These are phyloP conservation scores for Verticillium tricorpus DNA, from an alignment of 2,329 filamentous ascomycete genomes.

Conservation along the genomic window DNA sequence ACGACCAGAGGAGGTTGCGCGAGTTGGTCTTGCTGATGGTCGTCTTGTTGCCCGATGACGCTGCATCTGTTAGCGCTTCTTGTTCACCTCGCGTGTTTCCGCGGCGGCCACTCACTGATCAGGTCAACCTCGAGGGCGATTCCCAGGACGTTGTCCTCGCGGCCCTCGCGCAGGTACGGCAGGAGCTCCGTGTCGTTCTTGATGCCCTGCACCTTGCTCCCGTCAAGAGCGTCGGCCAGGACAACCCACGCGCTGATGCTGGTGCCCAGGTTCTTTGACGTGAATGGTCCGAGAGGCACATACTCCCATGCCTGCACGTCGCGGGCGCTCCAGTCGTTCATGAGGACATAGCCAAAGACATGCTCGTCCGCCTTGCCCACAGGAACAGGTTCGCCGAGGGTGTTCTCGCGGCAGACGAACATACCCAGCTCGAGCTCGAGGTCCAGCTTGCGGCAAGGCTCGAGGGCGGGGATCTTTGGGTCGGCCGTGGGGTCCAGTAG, in stretches of 20 bases:
- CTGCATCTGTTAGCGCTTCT: constrained; percentile 16
- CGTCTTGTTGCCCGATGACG: constrained; percentile 23
- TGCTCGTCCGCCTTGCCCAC: constrained; percentile 65
- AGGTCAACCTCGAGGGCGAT: constrained; percentile 34
- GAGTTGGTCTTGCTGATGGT: constrained; percentile 21
- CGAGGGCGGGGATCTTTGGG: constrained; percentile 54
- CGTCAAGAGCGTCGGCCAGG: constrained; percentile 51
- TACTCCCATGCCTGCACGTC: constrained; percentile 62
- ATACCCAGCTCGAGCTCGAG: constrained; percentile 76
- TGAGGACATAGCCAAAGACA: constrained; percentile 65
- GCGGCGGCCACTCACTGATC: constrained; percentile 27
- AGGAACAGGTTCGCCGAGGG: constrained; percentile 61
- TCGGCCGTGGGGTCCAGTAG: constrained; percentile 40
- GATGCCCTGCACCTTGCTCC: constrained; percentile 15
- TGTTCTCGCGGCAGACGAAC: constrained; percentile 64
- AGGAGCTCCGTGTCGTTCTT: constrained; percentile 29
- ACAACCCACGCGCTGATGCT: constrained; percentile 60
- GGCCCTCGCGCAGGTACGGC: constrained; percentile 40
- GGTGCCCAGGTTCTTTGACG: constrained; percentile 57
- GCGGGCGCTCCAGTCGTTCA: constrained; percentile 62
- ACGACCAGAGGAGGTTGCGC: constrained; percentile 65
- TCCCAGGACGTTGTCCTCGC: constrained; percentile 27
- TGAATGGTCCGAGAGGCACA: constrained; percentile 57
- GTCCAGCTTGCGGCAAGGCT: constrained; percentile 60
- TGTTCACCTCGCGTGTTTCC: rapidly evolving